These are phyloP conservation scores for Aquilaria sinensis DNA, from an alignment of 345 rosid genomes.

Conservation along the genomic window DNA sequence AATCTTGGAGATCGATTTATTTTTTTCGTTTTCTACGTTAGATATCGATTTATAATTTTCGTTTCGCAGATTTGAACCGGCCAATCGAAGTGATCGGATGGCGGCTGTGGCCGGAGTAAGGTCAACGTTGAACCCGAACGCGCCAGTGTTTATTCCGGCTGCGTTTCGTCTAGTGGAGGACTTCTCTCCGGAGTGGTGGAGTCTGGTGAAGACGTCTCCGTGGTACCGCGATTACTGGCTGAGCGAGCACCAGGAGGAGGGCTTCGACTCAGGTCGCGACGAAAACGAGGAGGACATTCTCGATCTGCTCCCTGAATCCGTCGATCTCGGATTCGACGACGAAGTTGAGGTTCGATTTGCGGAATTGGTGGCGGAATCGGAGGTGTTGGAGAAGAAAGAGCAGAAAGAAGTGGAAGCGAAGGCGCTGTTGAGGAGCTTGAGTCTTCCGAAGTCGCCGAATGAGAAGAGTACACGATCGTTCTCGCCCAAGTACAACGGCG, in stretches of 20 bases:
- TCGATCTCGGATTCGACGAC: slow-evolving; percentile 34
- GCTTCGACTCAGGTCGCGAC: slow-evolving; percentile 7
- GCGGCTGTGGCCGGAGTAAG: slow-evolving; percentile 25
- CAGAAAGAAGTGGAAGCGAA: slow-evolving; percentile 18
- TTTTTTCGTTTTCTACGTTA: not conserved
- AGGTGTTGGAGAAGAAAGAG: not conserved
- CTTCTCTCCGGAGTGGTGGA: slow-evolving; percentile 51
- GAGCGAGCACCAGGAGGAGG: slow-evolving; percentile 27
- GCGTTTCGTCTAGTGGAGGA: slow-evolving; percentile 39
- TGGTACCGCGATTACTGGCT: slow-evolving; percentile 40
- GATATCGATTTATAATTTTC: not conserved
- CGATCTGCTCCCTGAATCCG: slow-evolving; percentile 35
- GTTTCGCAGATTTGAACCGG: no score
- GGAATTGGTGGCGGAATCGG: slow-evolving; percentile 30
- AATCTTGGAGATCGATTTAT: not conserved
- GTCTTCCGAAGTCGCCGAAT: slow-evolving; percentile 8
- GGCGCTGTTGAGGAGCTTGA: slow-evolving; percentile 16
- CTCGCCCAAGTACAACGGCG: slow-evolving; percentile 16
- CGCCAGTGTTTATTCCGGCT: slow-evolving; percentile 35
- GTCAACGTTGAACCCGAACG: slow-evolving; percentile 37
- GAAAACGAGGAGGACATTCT: slow-evolving; percentile 8
- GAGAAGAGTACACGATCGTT: slow-evolving; percentile 1
- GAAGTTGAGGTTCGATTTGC: slow-evolving; percentile 39
- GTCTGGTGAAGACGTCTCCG: slow-evolving; percentile 29
- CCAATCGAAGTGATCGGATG: slow-evolving; percentile 11